Percentiles rank a stretch among this genome's conserved stretches.
Conservation (phyloP, 73 alveolate species). For the Paramecium octaurelia region DNA sequence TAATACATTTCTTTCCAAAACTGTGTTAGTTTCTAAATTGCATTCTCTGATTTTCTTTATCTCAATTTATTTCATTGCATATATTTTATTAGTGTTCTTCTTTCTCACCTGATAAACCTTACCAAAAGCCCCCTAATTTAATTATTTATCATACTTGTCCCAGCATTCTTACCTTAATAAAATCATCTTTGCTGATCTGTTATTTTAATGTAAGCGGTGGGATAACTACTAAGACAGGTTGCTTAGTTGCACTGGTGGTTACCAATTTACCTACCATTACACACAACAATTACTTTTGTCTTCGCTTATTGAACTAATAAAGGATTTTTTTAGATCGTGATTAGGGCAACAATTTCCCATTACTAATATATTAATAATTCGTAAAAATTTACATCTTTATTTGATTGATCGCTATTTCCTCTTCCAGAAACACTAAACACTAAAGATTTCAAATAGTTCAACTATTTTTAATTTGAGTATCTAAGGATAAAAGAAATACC, state of each 20-base stretch:
- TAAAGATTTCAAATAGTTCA: background rate
- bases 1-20: conserved; percentile 87
- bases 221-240: background rate
- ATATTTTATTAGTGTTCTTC: conserved; percentile 76
- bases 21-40: conserved; percentile 82
- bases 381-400: background rate
- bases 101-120: conserved; percentile 85
- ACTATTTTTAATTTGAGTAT: background rate
- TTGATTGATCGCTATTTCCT: background rate
- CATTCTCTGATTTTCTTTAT: conserved; percentile 74
- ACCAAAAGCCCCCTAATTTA: conserved; percentile 90
- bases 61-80: conserved; percentile 87
- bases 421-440: background rate
- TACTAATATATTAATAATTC: background rate
- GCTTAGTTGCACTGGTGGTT: background rate
- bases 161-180: background rate
- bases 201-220: background rate
- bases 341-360: conserved; percentile 25
- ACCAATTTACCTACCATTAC: background rate
- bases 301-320: background rate
- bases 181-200: background rate
- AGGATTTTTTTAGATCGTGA: background rate
- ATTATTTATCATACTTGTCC: conserved; percentile 5
- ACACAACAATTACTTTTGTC: background rate
- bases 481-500: background rate